Evolutionary conservation across 164 flowering plant species (phyloP), one percentile per base, ranked within the genome.

Genomic region (Tetracentron sinense): DNA sequence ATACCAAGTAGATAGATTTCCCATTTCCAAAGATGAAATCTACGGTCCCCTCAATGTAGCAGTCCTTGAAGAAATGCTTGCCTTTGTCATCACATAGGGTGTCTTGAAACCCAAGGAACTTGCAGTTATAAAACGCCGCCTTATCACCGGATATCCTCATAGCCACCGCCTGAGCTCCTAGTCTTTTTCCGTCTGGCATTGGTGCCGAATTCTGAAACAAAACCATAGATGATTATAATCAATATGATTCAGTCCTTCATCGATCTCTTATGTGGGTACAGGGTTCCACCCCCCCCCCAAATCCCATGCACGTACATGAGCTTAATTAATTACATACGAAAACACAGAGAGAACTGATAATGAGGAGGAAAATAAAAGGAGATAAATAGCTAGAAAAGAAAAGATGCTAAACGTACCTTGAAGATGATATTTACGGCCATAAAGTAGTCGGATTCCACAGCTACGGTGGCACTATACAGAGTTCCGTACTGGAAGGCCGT

Each of bases 131-230:
- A 51, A 85, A 82, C 0, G 88, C 78, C 0, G 89, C 84, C 30
- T 70, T 83, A 64, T 85, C 78, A 0, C 87, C 89, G 0, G 67
- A 27, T 10, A 79, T 63, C 58, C 87, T 76, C 72, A 85, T 3
- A 1, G 93, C 91, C 2, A 71, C 76, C 0, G 87, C 93, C 46
- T 86, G 91, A 17, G 67, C 84, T 56, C 80, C 86, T n/a, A 10
- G 16, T 28, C 22, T 67, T 12, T 61, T 69, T 7, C 83, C 84
- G 20, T 73, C 81, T 4, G 96, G 96, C 71, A 52, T 61, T 7
- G 97, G 94, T 0, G 90, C 63, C 3, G 88, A 61, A 66, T 92
- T 92, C 96, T 92, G 57, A 22, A 61, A 54, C 28, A 60, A 2
- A 16, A 61, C 33, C 1, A 47, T 58, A 17, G 4, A 46, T 2